Evolutionary conservation across 169 alveolate species (phyloP).

Genomic region (Eimeria necatrix): DNA sequence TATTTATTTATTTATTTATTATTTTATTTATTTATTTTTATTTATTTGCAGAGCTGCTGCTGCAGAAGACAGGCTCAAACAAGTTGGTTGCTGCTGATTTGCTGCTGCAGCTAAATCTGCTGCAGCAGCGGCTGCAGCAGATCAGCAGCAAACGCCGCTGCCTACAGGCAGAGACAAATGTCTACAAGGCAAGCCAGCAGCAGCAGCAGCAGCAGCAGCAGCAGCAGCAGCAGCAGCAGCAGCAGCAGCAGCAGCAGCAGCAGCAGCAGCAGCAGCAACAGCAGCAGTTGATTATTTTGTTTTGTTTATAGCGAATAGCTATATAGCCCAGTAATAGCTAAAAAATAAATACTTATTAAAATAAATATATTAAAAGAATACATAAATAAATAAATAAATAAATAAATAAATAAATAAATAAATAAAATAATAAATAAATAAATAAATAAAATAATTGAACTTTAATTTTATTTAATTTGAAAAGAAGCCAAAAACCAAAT

Average conservation of each 20-base stretch:
- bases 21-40: too few species aligned
- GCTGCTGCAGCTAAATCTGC: neutral
- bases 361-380: neutral
- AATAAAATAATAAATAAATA: neutral
- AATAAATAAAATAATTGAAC: neutral
- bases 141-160: neutral
- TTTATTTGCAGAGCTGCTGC: neutral
- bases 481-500: too few species aligned
- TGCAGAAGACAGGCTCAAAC: neutral
- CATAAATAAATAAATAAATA: neutral
- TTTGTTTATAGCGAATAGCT: too few species aligned
- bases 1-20: too few species aligned
- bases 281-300: too few species aligned
- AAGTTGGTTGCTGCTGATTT: neutral
- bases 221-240: too few species aligned
- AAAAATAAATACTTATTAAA: neutral
- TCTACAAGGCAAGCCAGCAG: neutral
- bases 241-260: too few species aligned
- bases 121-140: neutral
- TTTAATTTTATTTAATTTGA: too few species aligned
- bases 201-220: neutral
- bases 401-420: neutral
- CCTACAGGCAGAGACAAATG: neutral
- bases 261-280: too few species aligned
- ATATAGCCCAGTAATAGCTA: too few species aligned